A percentile compares a stretch with the other conserved stretches of the same genome.
Conservation (phyloP, 306 rosid genomes). For the Betula pendula region DNA sequence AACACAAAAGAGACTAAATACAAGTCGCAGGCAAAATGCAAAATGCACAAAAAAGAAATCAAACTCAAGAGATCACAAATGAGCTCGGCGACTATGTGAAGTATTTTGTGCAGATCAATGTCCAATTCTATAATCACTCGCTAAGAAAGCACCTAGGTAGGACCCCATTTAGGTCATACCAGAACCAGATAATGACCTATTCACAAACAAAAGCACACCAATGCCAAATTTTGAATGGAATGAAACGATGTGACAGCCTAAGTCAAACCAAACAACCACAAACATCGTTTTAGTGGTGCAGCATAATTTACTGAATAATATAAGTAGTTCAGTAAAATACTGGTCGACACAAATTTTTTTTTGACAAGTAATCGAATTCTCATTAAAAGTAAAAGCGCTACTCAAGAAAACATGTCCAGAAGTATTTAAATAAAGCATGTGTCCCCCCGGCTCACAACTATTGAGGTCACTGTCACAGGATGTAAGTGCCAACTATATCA, state of each 20-base stretch:
- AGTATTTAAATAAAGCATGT: too few species aligned
- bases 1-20: background rate
- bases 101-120: background rate
- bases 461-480: too few species aligned
- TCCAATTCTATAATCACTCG: background rate
- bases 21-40: background rate
- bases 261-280: background rate
- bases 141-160: background rate
- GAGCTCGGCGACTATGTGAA: background rate
- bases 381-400: too few species aligned
- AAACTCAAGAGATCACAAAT: background rate
- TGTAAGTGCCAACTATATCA: too few species aligned
- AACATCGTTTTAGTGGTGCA: background rate
- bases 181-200: background rate
- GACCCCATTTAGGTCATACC: background rate
- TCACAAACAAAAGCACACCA: background rate
- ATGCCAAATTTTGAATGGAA: background rate
- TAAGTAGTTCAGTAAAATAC: background rate
- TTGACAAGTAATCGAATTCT: too few species aligned
- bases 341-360: background rate
- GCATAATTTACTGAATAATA: background rate
- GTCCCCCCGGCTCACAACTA: too few species aligned
- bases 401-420: background rate
- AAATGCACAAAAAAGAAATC: background rate
- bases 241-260: background rate